Evolutionary conservation across 2,329 filamentous ascomycete genomes (phyloP), one percentile per base, ranked within the genome.

Genomic region (Triangularia setosa): DNA sequence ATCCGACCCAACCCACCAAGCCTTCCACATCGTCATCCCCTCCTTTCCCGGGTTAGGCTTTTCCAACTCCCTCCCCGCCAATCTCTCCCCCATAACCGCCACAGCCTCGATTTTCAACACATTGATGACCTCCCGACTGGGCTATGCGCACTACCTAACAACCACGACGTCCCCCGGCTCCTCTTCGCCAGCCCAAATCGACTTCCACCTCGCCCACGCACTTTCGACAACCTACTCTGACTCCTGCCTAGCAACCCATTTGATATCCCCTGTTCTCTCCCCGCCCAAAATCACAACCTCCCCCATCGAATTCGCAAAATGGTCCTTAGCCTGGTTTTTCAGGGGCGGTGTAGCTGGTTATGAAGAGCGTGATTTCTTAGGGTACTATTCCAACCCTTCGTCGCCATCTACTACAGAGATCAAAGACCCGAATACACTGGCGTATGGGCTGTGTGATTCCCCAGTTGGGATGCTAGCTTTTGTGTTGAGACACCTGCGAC

Each of bases 31-130:
- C n/a, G 81, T 91, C 21, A 84, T 85, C 21, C 88, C 88, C 1
- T 86, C 85, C 53, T 80, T 90, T 21, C 87, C 88, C 0, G 88
- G 87, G 0, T 78, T 89, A 55, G 88, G 87, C 16, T 91, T 90
- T 71, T 89, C 87, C 73, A 87, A 90, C 73, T 79, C 86, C 1
- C 79, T 88, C 44, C 77, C 79, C 0, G 79, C 79, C 62, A 81
- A 81, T 57, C 75, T 75, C 7, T 78, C 82, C 70, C 79, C 81
- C n/a, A 74, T 86, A 62, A 72, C 78, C 5, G n/a, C 81, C 12
- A 85, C 85, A 0, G 87, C 85, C 0, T 78, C 80, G 1, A 74
- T 88, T 12, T 80, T 90, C 60, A 77, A 88, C 70, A 74, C 70
- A 0, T 71, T 91, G 62, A 91, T 91, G 88, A 74, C 74, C 58